phyloP scores from a whole-genome alignment of 305 asterid species.

The Ruellia speciosa region DNA sequence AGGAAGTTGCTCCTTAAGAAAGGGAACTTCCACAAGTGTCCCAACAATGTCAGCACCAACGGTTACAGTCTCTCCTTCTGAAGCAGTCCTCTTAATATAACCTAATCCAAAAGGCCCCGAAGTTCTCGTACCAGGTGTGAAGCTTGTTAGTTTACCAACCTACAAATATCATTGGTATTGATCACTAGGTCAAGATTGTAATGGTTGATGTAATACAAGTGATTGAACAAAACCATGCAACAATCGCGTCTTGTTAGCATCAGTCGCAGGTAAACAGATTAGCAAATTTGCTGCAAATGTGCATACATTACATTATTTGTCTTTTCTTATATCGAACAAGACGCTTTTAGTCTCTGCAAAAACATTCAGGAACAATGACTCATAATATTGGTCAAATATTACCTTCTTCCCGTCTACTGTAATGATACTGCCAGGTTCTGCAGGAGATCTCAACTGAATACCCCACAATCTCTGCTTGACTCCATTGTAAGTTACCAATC shows the following conservation, averaged over 20 bases:
- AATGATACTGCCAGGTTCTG: slow-evolving; percentile 64
- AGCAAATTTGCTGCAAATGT: neutral
- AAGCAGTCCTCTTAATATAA: slow-evolving; percentile 72
- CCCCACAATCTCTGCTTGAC: slow-evolving; percentile 91
- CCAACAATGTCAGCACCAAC: slow-evolving; percentile 52
- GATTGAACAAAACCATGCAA: slow-evolving; percentile 9
- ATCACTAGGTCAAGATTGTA: slow-evolving; percentile 13
- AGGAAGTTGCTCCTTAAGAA: slow-evolving; percentile 55
- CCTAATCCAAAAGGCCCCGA: slow-evolving; percentile 78
- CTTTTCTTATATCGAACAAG: neutral
- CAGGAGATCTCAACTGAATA: slow-evolving; percentile 57
- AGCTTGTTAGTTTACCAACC: slow-evolving; percentile 87
- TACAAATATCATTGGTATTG: slow-evolving; percentile 29
- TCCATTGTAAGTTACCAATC: slow-evolving; percentile 88
- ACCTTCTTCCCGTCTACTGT: slow-evolving; percentile 81
- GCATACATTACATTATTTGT: slow-evolving; percentile 3
- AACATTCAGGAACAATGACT: neutral
- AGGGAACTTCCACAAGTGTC: slow-evolving; percentile 75
- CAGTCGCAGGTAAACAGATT: neutral
- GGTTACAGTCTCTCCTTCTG: slow-evolving; percentile 57
- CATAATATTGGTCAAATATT: neutral
- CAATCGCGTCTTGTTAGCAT: neutral
- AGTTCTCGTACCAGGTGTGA: slow-evolving; percentile 45
- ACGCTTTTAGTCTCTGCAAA: neutral
- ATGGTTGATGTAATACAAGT: slow-evolving; percentile 15